phyloP scores from a whole-genome alignment of 2,329 filamentous ascomycete species.

The Colletotrichum plurivorum region DNA sequence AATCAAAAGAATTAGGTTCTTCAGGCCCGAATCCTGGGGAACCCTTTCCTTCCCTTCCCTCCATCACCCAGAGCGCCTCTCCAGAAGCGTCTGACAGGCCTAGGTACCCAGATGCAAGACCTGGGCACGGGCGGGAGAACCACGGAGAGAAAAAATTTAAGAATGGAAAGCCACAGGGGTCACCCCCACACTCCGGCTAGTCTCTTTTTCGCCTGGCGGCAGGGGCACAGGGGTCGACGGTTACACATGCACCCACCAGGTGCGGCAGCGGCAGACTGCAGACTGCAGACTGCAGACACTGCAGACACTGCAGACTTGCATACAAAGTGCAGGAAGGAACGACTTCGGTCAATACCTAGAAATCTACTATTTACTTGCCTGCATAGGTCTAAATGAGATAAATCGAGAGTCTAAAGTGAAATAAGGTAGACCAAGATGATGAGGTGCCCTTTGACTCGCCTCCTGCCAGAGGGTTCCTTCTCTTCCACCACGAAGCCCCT shows the following conservation, averaged over 20 bases:
- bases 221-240: conserved; percentile 27
- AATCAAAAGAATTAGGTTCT: too few relatives aligned
- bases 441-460: too few relatives aligned
- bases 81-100: conserved; percentile 8
- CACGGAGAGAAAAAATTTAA: conserved; percentile 16
- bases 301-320: too few relatives aligned
- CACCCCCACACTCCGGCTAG: conserved; percentile 20
- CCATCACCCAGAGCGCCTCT: neutral
- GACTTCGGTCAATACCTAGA: neutral
- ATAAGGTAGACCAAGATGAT: too few relatives aligned
- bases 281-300: too few relatives aligned
- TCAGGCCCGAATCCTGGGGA: conserved; percentile 8
- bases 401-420: too few relatives aligned
- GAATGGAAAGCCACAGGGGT: conserved; percentile 27
- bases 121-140: neutral
- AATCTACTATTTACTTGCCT: too few relatives aligned
- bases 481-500: conserved; percentile 4
- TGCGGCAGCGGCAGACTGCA: conserved; percentile 1
- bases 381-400: too few relatives aligned
- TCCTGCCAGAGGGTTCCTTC: neutral
- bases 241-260: conserved; percentile 25
- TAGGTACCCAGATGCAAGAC: conserved; percentile 1
- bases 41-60: neutral
- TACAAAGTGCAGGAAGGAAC: conserved; percentile 6
- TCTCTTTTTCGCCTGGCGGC: conserved; percentile 11